phyloP scores from a whole-genome alignment of 345 rosid species.

The Aurinia saxatilis region DNA sequence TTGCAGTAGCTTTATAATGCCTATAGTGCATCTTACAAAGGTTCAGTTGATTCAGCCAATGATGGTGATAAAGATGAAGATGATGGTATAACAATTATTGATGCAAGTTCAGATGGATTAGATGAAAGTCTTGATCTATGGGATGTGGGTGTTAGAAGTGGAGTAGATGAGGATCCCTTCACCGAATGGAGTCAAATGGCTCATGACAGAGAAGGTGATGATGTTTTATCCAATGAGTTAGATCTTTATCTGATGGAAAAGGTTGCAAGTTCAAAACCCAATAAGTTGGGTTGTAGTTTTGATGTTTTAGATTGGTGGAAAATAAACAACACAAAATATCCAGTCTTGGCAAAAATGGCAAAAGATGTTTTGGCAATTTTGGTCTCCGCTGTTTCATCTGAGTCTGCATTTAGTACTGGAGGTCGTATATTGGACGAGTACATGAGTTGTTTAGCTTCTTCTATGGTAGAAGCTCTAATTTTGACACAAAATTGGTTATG shows the following conservation, averaged over 20 bases:
- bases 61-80: too few relatives aligned
- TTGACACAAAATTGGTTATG: neutral
- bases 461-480: neutral
- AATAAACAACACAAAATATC: neutral
- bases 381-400: neutral
- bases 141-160: neutral
- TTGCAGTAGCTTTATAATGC: neutral
- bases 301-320: neutral
- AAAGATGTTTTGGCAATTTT: neutral
- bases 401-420: neutral
- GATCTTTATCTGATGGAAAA: neutral
- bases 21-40: neutral
- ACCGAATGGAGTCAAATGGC: too few relatives aligned
- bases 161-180: neutral
- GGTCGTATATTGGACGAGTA: neutral
- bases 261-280: neutral
- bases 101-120: neutral
- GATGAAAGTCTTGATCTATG: neutral
- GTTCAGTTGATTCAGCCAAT: neutral
- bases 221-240: neutral
- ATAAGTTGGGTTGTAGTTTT: neutral
- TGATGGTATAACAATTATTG: neutral
- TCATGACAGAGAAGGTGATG: too few relatives aligned
- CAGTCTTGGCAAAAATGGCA: neutral
- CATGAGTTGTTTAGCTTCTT: neutral